Conservation (phyloP, 345 rosid genomes). For the Durio zibethinus region DNA sequence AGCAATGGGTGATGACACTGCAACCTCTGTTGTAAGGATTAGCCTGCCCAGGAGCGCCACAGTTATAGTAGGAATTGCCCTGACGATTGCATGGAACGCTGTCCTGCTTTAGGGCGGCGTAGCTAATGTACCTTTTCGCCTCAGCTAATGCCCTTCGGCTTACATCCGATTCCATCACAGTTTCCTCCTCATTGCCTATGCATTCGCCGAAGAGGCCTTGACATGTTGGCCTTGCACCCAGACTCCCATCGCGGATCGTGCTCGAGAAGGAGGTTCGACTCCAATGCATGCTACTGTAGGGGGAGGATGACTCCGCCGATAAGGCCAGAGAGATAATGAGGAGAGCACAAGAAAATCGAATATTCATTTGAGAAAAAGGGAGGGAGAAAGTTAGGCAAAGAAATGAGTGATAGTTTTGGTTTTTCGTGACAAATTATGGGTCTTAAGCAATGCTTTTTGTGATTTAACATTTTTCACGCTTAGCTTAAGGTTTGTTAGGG, state of each 20-base stretch:
- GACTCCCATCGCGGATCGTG: not conserved
- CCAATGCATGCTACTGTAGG: not conserved
- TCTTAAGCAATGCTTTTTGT: not conserved
- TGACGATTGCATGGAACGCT: conserved; percentile 40
- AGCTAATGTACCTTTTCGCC: conserved; percentile 36
- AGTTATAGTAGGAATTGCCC: conserved; percentile 54
- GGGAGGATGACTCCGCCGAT: not conserved
- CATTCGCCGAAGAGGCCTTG: conserved; percentile 2
- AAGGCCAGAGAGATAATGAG: not conserved
- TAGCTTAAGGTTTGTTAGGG: not conserved
- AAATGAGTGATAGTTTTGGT: not conserved
- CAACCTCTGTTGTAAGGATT: conserved; percentile 59
- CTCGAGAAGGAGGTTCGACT: not conserved
- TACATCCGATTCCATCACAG: not conserved
- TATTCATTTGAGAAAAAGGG: not conserved
- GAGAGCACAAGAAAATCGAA: not conserved
- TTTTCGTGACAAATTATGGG: not conserved
- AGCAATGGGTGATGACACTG: conserved; percentile 45
- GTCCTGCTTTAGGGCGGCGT: conserved; percentile 35
- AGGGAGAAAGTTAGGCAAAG: not conserved
- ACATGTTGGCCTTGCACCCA: not conserved
- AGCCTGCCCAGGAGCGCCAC: conserved; percentile 28
- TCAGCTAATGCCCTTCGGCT: conserved; percentile 16
- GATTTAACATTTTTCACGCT: conserved; percentile 1
- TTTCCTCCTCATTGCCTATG: conserved; percentile 10